Conservation (phyloP, 2,329 filamentous ascomycete species). For the Epichloe baconii region DNA sequence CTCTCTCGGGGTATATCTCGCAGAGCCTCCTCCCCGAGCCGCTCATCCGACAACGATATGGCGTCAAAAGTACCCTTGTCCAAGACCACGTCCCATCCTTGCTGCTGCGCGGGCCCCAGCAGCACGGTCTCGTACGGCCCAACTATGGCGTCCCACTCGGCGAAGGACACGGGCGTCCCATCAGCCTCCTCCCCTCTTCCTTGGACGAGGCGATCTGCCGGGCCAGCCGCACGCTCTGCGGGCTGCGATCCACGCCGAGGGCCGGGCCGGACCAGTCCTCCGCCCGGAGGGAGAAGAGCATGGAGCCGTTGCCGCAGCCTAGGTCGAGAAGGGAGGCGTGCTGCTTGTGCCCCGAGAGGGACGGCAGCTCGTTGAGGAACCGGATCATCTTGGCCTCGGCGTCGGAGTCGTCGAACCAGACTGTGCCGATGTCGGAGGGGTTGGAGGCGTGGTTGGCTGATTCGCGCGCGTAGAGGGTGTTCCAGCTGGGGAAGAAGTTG, state of each 20-base stretch:
- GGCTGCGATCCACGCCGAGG: slow-evolving; percentile 82
- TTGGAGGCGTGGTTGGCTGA: slow-evolving; percentile 58
- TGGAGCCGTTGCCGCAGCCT: slow-evolving; percentile 85
- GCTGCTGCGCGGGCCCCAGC: slow-evolving; percentile 13
- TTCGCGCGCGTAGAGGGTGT: slow-evolving; percentile 59
- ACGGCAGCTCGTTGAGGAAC: slow-evolving; percentile 13
- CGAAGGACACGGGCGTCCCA: slow-evolving; percentile 27
- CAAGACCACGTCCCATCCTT: slow-evolving; percentile 78
- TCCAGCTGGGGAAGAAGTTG: slow-evolving; percentile 45
- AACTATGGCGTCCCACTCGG: slow-evolving; percentile 51
- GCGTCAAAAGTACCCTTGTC: slow-evolving; percentile 99
- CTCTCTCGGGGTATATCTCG: slow-evolving; percentile 61
- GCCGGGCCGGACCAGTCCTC: slow-evolving; percentile 51
- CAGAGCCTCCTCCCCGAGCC: slow-evolving; percentile 45
- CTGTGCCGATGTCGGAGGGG: slow-evolving; percentile 68
- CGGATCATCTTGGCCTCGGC: slow-evolving; percentile 68
- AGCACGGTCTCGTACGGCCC: slow-evolving; percentile 24
- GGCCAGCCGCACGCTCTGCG: slow-evolving; percentile 61
- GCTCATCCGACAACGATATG: slow-evolving; percentile 58
- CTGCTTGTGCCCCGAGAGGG: slow-evolving; percentile 7
- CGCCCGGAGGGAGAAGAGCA: slow-evolving; percentile 70
- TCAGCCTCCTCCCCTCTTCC: slow-evolving; percentile 1
- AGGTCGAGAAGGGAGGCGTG: slow-evolving; percentile 64
- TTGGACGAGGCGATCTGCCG: slow-evolving; percentile 38
- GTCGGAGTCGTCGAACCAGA: slow-evolving; percentile 92